Conservation (phyloP, 768 basidiomycete species). For the Mycena rosella region DNA sequence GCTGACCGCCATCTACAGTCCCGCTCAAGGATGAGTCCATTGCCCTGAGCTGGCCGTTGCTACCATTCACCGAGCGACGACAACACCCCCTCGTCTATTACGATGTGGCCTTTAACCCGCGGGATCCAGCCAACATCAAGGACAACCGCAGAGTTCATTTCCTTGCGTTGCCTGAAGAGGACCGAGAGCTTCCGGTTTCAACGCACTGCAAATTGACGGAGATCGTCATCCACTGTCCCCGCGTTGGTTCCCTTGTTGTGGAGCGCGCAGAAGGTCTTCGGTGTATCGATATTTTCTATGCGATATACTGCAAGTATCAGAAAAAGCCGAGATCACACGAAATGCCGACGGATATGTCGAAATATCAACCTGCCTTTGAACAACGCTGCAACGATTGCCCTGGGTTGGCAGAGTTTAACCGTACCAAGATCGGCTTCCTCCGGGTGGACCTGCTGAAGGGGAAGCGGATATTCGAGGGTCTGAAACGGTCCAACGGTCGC, state of each 20-base stretch:
- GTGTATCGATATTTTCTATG: slow-evolving; percentile 70
- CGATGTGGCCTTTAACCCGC: slow-evolving; percentile 36
- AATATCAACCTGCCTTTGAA: slow-evolving; percentile 57
- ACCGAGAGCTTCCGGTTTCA: slow-evolving; percentile 58
- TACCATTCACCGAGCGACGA: slow-evolving; percentile 26
- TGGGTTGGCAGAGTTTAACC: slow-evolving; percentile 54
- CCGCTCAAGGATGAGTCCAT: slow-evolving; percentile 35
- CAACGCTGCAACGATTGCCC: slow-evolving; percentile 60
- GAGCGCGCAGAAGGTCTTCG: slow-evolving; percentile 58
- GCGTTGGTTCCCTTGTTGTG: slow-evolving; percentile 55
- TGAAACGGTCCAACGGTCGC: slow-evolving; percentile 52
- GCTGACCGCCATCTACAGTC: slow-evolving; percentile 16
- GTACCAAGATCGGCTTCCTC: slow-evolving; percentile 60
- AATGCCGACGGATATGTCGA: slow-evolving; percentile 36
- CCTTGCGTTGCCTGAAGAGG: slow-evolving; percentile 49
- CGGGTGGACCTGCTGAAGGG: slow-evolving; percentile 69
- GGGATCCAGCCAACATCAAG: slow-evolving; percentile 24
- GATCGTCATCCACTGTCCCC: slow-evolving; percentile 62
- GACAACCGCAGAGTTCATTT: slow-evolving; percentile 33
- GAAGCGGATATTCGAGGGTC: slow-evolving; percentile 65
- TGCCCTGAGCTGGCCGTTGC: slow-evolving; percentile 34
- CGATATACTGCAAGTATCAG: slow-evolving; percentile 66
- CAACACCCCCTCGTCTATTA: slow-evolving; percentile 35
- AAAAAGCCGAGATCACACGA: slow-evolving; percentile 45
- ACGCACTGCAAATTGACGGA: slow-evolving; percentile 57